Base-by-base conservation (phyloP, 768 basidiomycete species). In the Mrakia blollopis region DNA sequence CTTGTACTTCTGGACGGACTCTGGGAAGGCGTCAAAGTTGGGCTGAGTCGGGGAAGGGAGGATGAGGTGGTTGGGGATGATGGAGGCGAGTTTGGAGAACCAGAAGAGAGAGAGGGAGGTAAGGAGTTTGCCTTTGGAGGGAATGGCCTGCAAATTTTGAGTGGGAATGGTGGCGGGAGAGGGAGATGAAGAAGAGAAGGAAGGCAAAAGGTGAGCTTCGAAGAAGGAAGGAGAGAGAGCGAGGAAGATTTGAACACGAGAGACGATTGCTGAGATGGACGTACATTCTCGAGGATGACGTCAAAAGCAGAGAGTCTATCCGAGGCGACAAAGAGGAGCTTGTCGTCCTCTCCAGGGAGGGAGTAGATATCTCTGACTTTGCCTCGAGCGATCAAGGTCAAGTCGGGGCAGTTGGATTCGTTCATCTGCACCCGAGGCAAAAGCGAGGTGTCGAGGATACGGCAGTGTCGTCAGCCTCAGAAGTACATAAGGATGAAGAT, bases 261-360 rank as follows among this genome's bases (percentile, higher is more conserved):
- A 44, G 11, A n/a, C 44, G 44, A 44, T 44, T 44, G 44, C 44
- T 7, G n/a, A 50, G n/a, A 9, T 1, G 41, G 75, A 86, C 92
- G 81, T 82, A 98, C 96, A 84, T 96, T 94, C 82, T 89, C 89
- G 79, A 99, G 87, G 81, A 98, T 90, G 80, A 97, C 91, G 86
- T 99, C 96, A 86, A 93, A 98, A 0, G 95, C 95, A 28, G 93
- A 96, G 82, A 98, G 96, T 79, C 97, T 88, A 85, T 99, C 97
- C 14, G 92, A 91, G 16, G 96, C 95, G 76, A 98, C 91, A 82
- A 98, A 98, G 60, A 99, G 87, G 28, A 99, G 87, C 75, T 84
- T 84, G 72, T 85, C 84, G 79, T 89, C 87, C 72, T 89, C 87
- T 30, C 88, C 86, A 9, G 89, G 89, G 8, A 90, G 89, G 8